Evolutionary conservation across 495 filamentous ascomycete genomes (phyloP).

Genomic region (Astrocystis sublimbata): DNA sequence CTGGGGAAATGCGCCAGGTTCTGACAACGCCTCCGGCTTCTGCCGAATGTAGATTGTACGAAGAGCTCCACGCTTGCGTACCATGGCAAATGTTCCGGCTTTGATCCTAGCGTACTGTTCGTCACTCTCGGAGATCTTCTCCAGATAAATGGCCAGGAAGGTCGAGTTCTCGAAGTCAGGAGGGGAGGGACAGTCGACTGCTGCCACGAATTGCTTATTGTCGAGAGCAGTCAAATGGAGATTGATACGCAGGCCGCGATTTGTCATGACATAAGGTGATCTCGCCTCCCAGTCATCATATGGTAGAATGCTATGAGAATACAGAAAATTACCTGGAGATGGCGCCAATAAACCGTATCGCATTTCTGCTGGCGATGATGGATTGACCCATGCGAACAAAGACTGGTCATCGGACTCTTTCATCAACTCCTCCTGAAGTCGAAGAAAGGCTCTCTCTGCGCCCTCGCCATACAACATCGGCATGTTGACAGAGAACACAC

Average conservation of each 20-base stretch:
- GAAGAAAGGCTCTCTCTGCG: constrained; percentile 26
- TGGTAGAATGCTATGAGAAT: not conserved
- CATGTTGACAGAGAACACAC: constrained; percentile 37
- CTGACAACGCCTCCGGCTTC: constrained; percentile 8
- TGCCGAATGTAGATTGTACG: constrained; percentile 23
- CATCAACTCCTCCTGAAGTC: constrained; percentile 37
- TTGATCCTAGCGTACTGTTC: constrained; percentile 20
- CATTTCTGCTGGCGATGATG: constrained; percentile 1
- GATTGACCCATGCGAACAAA: constrained; percentile 32
- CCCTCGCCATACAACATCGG: constrained; percentile 40
- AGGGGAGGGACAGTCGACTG: constrained; percentile 21
- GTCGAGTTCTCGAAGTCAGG: constrained; percentile 21
- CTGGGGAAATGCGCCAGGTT: constrained; percentile 15
- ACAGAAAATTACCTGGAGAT: constrained; percentile 18
- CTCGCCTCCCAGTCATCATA: constrained; percentile 16
- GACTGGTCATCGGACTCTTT: constrained; percentile 33
- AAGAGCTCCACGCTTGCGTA: constrained; percentile 8
- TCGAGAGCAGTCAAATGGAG: constrained; percentile 6
- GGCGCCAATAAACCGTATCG: constrained; percentile 25
- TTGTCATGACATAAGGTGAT: constrained; percentile 11
- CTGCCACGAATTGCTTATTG: not conserved
- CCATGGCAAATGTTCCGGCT: constrained; percentile 18
- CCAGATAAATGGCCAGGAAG: constrained; percentile 21
- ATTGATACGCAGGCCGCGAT: constrained; percentile 14
- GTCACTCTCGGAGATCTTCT: constrained; percentile 17